These are phyloP conservation scores for Magnusiomyces ingens DNA, from an alignment of 1,139 yeast species.

Conservation along the genomic window DNA sequence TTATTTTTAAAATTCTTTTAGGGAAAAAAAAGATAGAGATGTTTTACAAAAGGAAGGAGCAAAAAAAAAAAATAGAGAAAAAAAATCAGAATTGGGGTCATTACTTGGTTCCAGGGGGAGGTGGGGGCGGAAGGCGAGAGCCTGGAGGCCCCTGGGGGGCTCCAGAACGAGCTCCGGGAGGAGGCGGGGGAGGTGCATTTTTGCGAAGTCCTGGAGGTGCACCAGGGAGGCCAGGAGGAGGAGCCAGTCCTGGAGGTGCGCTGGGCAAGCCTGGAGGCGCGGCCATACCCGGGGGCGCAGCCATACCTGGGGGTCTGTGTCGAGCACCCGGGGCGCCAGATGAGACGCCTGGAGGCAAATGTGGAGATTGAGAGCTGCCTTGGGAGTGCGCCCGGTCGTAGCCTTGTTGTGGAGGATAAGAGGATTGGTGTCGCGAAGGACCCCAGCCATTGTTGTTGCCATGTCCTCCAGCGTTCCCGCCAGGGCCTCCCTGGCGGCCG, in stretches of 20 bases:
- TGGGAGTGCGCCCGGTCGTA: conserved; percentile 10
- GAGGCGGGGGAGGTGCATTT: conserved; percentile 20
- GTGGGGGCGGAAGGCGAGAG: conserved; percentile 21
- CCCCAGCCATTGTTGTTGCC: conserved; percentile 13
- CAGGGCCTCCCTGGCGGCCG: no score
- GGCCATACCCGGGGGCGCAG: conserved; percentile 25
- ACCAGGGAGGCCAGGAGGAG: conserved; percentile 18
- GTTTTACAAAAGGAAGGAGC: conserved; percentile 1
- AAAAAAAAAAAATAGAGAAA: conserved; percentile 1
- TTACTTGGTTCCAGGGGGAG: conserved; percentile 22
- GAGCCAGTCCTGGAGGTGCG: conserved; percentile 23
- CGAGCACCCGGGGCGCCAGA: conserved; percentile 11
- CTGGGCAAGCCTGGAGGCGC: conserved; percentile 19
- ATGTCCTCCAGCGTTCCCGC: neutral
- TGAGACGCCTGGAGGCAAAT: conserved; percentile 14
- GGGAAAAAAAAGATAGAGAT: conserved; percentile 4
- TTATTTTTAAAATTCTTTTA: neutral
- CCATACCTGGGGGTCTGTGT: conserved; percentile 13
- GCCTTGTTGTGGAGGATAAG: conserved; percentile 12
- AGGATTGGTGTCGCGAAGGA: conserved; percentile 13
- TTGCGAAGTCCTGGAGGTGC: no score
- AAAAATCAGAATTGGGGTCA: neutral
- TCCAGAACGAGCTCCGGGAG: conserved; percentile 17
- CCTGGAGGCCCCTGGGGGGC: conserved; percentile 21
- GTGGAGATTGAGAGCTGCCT: conserved; percentile 5